Evolutionary conservation across 257 asterid species (phyloP).

Genomic region (Sherardia arvensis): DNA sequence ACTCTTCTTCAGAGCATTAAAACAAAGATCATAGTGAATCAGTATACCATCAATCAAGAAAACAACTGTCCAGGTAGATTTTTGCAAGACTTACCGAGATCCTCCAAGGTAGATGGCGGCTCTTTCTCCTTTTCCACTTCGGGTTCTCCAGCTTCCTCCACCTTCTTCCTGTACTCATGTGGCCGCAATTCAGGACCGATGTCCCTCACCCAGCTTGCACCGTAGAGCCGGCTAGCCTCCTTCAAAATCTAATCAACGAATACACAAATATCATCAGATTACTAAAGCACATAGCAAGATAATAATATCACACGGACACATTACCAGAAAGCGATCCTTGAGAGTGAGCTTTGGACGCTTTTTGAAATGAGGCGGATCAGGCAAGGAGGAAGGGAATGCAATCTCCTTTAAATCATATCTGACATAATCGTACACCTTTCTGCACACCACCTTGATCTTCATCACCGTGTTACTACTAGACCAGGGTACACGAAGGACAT

Average conservation of each 20-base stretch:
- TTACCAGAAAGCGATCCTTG: constrained; percentile 70
- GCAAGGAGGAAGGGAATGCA: constrained; percentile 84
- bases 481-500: no score
- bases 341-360: constrained; percentile 47
- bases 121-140: constrained; percentile 33
- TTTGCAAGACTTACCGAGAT: constrained; percentile 79
- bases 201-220: constrained; percentile 93
- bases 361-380: constrained; percentile 76
- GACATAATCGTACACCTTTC: constrained; percentile 56
- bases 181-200: constrained; percentile 95
- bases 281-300: neutral
- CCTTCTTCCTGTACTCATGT: constrained; percentile 47
- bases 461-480: constrained; percentile 15
- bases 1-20: neutral
- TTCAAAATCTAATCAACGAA: constrained; percentile 50
- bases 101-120: constrained; percentile 82
- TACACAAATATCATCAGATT: neutral
- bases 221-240: constrained; percentile 73
- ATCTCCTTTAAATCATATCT: constrained; percentile 86
- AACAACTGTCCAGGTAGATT: neutral
- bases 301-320: constrained; percentile 13
- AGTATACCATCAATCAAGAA: neutral
- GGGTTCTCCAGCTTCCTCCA: constrained; percentile 24
- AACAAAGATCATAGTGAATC: neutral
- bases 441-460: constrained; percentile 58